Evolutionary conservation across 1,139 yeast species (phyloP), one percentile per base, ranked within the genome.

Genomic region (Debaryomyces robertsiae): DNA sequence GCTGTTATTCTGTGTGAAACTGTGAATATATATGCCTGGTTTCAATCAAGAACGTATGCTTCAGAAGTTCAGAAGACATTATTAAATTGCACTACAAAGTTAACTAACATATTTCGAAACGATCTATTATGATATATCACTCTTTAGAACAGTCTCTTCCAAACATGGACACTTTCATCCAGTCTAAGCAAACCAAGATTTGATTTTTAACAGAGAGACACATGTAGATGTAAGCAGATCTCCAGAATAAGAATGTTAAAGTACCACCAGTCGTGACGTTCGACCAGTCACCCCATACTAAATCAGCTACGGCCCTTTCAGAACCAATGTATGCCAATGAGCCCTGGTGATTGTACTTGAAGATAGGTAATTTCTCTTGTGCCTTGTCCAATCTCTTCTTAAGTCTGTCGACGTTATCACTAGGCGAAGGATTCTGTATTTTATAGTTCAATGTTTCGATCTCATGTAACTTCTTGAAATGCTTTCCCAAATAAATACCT

Each of bases 241-340:
- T 84, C 97, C 97, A 91, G 79, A 91, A 84, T 65, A 87, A 75
- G 74, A 84, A 90, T 37, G 97, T 88, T 61, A 87, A 73, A 32
- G 87, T 77, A 55, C 97, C 97, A 47, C 95, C 94, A 39, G 90
- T 72, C 27, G 91, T 81, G 48, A 82, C 76, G 55, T 84, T 83
- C 50, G 88, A 84, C 79, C 88, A 83, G 58, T 85, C 90, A 52
- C 94, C 95, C 84, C 90, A 81, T 30, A 85, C 83, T 57, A 91
- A 73, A 61, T 91, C 97, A 31, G 96, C 97, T 53, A 91, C 94
- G 31, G 97, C 98, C 63, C 83, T 79, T 62, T 91, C 97, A 38
- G 89, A 77, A 50, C 98, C 98, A 55, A 84, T 82, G 67, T 84
- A 84, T 56, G 95, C 85, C 62, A 83, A 69, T 48, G 91, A 75